These are phyloP conservation scores for Sutorius australiensis DNA, from an alignment of 768 basidiomycete genomes.

Conservation along the genomic window DNA sequence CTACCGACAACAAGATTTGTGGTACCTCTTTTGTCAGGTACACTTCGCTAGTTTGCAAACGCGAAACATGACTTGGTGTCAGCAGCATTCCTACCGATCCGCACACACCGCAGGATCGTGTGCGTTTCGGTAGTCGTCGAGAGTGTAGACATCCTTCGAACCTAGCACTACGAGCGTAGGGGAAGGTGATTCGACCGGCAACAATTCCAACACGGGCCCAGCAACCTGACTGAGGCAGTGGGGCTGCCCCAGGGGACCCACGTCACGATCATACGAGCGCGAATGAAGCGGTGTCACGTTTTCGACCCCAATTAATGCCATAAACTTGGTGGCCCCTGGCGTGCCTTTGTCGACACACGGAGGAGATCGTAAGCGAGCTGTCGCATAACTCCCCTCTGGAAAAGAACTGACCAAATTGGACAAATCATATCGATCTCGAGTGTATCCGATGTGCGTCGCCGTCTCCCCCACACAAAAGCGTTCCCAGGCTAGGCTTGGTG, in stretches of 20 bases:
- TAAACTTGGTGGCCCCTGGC: slow-evolving; percentile 44
- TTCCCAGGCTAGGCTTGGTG: slow-evolving; percentile 50
- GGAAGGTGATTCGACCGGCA: slow-evolving; percentile 22
- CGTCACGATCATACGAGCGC: slow-evolving; percentile 2
- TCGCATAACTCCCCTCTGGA: background rate
- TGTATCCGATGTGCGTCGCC: slow-evolving; percentile 41
- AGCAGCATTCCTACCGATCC: slow-evolving; percentile 52
- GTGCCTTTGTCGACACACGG: slow-evolving; percentile 46
- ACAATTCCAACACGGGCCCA: slow-evolving; percentile 37
- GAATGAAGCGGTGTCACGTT: slow-evolving; percentile 15
- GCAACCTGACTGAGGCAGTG: slow-evolving; percentile 44
- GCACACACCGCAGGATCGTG: slow-evolving; percentile 47
- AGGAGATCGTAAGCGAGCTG: background rate
- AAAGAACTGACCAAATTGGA: slow-evolving; percentile 44
- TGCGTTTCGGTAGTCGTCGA: slow-evolving; percentile 39
- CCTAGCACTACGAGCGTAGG: slow-evolving; percentile 35
- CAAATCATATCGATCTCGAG: slow-evolving; percentile 36
- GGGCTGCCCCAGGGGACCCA: slow-evolving; percentile 27
- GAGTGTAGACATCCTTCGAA: slow-evolving; percentile 48
- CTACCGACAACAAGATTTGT: slow-evolving; percentile 17
- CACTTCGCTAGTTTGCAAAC: slow-evolving; percentile 53
- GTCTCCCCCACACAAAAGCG: slow-evolving; percentile 62
- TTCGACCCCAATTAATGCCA: slow-evolving; percentile 42
- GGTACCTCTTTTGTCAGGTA: slow-evolving; percentile 35
- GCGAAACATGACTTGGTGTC: slow-evolving; percentile 46